A percentile compares a stretch with the other conserved stretches of the same genome.
Conservation (phyloP, 257 asterid genomes). For the Mentha longifolia region DNA sequence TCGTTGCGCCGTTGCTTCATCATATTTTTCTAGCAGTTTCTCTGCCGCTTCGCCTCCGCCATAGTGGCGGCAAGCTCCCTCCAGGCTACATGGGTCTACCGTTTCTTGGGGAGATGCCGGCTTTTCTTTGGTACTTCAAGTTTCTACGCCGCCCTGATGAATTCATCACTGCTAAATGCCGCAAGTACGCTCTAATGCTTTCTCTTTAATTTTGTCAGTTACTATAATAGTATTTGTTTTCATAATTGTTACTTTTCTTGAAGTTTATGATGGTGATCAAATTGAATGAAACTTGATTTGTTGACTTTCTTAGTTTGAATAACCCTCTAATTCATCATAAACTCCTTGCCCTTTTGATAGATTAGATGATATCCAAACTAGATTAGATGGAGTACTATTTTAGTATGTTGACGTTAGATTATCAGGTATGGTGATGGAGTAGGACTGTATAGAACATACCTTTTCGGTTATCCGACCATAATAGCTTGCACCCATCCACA, state of each 20-base stretch:
- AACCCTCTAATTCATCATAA: too few species aligned
- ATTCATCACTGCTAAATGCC: constrained; percentile 50
- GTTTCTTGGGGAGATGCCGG: constrained; percentile 52
- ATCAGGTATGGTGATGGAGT: constrained; percentile 57
- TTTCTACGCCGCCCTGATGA: constrained; percentile 51
- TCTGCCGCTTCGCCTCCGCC: constrained; percentile 26
- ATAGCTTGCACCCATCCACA: constrained; percentile 47
- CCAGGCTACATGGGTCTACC: constrained; percentile 75
- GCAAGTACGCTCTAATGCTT: constrained; percentile 27
- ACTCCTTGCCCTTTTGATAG: too few species aligned
- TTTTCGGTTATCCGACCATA: constrained; percentile 58
- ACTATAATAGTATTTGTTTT: too few species aligned
- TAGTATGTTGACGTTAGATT: neutral
- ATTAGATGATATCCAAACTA: too few species aligned
- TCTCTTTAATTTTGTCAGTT: too few species aligned
- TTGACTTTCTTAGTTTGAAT: too few species aligned
- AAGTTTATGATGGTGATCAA: too few species aligned
- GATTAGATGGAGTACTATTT: too few species aligned
- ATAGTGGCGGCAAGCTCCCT: constrained; percentile 12
- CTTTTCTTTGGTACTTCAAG: constrained; percentile 61
- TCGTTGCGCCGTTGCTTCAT: constrained; percentile 25
- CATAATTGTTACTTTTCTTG: too few species aligned
- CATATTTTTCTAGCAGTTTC: too few species aligned
- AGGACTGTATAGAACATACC: constrained; percentile 59
- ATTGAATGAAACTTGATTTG: too few species aligned